Percentiles rank a stretch among this genome's conserved stretches.
These are phyloP conservation scores for Mitragyna speciosa DNA, from an alignment of 257 asterid species.

Conservation along the genomic window DNA sequence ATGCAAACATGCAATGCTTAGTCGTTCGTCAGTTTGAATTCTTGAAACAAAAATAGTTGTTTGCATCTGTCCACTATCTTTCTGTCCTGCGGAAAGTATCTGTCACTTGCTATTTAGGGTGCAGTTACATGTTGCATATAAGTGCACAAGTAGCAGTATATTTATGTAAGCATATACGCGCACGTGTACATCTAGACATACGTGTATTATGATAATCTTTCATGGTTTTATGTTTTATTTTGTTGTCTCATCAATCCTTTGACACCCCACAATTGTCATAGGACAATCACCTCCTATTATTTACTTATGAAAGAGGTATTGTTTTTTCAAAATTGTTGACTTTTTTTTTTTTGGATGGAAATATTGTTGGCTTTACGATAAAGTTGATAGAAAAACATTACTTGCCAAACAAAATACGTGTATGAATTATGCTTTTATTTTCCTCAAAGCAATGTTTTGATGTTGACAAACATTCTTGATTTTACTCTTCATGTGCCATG, in stretches of 20 bases:
- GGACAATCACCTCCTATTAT: neutral
- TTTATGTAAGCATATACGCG: neutral
- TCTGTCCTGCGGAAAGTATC: no score
- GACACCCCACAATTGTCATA: neutral
- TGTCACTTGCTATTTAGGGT: no score
- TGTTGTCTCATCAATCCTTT: neutral
- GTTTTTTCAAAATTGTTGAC: neutral
- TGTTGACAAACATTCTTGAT: slow-evolving; percentile 12
- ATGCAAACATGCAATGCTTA: neutral
- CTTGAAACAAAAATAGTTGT: no score
- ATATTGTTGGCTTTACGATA: neutral
- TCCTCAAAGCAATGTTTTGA: slow-evolving; percentile 10
- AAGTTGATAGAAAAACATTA: neutral
- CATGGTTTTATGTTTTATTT: neutral
- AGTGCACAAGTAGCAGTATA: neutral
- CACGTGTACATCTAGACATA: no score
- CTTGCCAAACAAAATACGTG: slow-evolving; percentile 13
- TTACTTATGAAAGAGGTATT: neutral
- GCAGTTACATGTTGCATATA: neutral
- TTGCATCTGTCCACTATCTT: no score
- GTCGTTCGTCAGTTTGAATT: neutral
- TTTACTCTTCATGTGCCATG: neutral
- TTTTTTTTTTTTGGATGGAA: no score
- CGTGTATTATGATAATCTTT: neutral
- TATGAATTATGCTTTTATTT: neutral